These are phyloP conservation scores for Euphorbia celastroides DNA, from an alignment of 441 rosid species.

Conservation along the genomic window DNA sequence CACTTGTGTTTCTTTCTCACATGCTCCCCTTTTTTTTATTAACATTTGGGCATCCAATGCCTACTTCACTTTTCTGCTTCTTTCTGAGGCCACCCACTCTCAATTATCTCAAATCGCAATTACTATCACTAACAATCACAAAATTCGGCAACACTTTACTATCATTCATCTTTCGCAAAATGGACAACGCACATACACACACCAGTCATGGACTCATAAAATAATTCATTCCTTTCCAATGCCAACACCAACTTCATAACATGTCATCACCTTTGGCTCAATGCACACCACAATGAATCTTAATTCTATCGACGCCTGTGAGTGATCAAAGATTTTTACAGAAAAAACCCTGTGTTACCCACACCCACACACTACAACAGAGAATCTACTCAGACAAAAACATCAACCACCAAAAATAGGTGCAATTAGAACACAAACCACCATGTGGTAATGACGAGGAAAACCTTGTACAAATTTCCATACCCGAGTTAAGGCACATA, in stretches of 20 bases:
- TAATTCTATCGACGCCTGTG: slow-evolving; percentile 32
- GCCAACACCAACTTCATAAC: slow-evolving; percentile 41
- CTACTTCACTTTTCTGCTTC: too few relatives aligned
- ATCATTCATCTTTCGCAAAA: too few relatives aligned
- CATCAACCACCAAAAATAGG: slow-evolving; percentile 32
- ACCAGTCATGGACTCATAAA: slow-evolving; percentile 15
- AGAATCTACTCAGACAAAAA: slow-evolving; percentile 31
- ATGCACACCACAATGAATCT: slow-evolving; percentile 53
- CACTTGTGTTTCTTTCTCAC: too few relatives aligned
- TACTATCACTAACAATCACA: too few relatives aligned
- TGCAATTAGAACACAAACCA: slow-evolving; percentile 34
- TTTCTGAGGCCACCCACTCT: too few relatives aligned
- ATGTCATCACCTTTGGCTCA: slow-evolving; percentile 28
- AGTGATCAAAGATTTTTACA: slow-evolving; percentile 46
- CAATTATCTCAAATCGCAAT: too few relatives aligned
- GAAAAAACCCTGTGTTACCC: slow-evolving; percentile 46
- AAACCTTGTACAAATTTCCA: slow-evolving; percentile 21
- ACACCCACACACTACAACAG: slow-evolving; percentile 31
- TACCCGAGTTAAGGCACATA: slow-evolving; percentile 60
- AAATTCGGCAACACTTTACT: too few relatives aligned
- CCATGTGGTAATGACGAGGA: slow-evolving; percentile 14
- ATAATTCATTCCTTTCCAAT: slow-evolving; percentile 41
- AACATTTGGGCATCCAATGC: too few relatives aligned
- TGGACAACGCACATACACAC: background rate
- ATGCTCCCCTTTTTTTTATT: too few relatives aligned